phyloP scores from a whole-genome alignment of 129 eudicot species.

The Artemisia tridentata region DNA sequence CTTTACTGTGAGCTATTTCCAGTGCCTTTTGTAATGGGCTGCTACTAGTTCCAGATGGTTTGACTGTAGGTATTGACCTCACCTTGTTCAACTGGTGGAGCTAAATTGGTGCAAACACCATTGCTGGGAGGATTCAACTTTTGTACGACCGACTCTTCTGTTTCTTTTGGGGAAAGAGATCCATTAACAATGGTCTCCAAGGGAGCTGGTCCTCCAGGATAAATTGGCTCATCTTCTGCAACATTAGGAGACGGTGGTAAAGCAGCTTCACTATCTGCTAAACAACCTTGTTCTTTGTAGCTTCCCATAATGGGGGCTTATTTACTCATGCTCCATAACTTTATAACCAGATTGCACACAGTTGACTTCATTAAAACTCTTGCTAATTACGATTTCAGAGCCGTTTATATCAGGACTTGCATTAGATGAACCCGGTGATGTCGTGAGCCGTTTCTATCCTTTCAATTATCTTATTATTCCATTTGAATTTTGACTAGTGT shows the following conservation, averaged over 20 bases:
- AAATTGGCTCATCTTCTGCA: conserved; percentile 48
- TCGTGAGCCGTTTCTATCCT: too few species aligned
- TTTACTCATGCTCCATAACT: conserved; percentile 20
- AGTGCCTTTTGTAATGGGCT: conserved; percentile 16
- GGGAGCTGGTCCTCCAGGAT: conserved; percentile 35
- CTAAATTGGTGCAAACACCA: conserved; percentile 23
- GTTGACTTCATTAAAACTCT: conserved; percentile 52
- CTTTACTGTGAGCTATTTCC: conserved; percentile 29
- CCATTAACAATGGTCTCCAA: conserved; percentile 41
- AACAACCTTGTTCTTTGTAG: conserved; percentile 42
- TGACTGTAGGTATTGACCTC: background rate
- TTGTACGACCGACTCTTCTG: conserved; percentile 25
- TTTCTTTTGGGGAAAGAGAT: conserved; percentile 27
- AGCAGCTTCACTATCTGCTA: conserved; percentile 83
- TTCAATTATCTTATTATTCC: too few species aligned
- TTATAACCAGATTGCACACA: conserved; percentile 49
- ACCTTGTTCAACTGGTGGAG: conserved; percentile 23
- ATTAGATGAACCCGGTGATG: too few species aligned
- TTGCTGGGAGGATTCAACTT: conserved; percentile 17
- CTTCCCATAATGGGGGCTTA: conserved; percentile 28
- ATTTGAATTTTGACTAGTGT: too few species aligned
- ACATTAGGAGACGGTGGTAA: conserved; percentile 87
- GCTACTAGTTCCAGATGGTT: conserved; percentile 15
- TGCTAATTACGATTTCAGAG: conserved; percentile 46
- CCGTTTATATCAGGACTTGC: conserved; percentile 57